Conservation (phyloP, 441 rosid species). For the Pelargonium myrrhifolium region DNA sequence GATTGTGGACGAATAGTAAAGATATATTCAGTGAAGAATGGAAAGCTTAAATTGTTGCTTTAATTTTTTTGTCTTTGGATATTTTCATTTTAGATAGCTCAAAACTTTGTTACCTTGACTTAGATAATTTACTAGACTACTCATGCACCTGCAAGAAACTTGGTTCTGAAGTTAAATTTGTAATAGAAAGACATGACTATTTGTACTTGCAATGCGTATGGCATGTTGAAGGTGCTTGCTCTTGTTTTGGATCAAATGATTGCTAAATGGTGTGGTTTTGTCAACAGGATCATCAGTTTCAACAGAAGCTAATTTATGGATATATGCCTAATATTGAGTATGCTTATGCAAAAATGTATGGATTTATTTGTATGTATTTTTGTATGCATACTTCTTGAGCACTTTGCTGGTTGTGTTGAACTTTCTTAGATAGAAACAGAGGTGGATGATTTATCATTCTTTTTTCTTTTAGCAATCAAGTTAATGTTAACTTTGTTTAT, state of each 20-base stretch:
- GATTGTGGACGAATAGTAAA: not conserved
- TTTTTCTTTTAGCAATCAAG: slow-evolving; percentile 11
- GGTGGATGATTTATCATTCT: not conserved
- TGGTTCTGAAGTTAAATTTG: not conserved
- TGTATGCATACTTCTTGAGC: not conserved
- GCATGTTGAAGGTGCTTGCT: not conserved
- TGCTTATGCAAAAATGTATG: not conserved
- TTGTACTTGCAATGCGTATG: slow-evolving; percentile 1
- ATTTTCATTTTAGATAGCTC: too few species aligned
- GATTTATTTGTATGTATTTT: not conserved
- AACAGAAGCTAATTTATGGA: not conserved
- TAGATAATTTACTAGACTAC: too few species aligned
- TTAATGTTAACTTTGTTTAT: slow-evolving; percentile 16
- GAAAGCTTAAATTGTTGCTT: not conserved
- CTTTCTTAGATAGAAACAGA: not conserved
- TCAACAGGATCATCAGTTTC: not conserved
- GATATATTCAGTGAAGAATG: not conserved
- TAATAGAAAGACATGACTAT: not conserved
- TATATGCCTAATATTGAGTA: not conserved
- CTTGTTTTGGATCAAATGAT: not conserved
- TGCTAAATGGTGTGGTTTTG: not conserved
- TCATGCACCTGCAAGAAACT: too few species aligned
- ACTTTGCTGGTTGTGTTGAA: slow-evolving; percentile 12
- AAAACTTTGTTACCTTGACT: too few species aligned
- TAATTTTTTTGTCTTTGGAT: not conserved